Evolutionary conservation across 1,284 basidiomycete species (phyloP).

Genomic region (Acaromyces ingoldii): DNA sequence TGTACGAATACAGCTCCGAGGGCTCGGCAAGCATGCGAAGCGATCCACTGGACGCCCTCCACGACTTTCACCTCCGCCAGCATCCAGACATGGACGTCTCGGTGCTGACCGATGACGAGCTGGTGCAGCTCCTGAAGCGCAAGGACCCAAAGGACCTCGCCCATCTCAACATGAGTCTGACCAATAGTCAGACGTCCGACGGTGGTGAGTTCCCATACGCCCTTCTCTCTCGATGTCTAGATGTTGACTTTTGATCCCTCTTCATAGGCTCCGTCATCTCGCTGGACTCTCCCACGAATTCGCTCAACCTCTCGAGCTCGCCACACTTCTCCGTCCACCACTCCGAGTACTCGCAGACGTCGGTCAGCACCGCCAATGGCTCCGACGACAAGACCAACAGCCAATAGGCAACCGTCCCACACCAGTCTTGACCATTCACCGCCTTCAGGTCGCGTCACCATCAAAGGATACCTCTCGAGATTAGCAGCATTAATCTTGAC

Average conservation of each 20-base stretch:
- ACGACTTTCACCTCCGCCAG: background rate
- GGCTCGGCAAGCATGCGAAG: too few relatives aligned
- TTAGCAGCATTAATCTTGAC: too few relatives aligned
- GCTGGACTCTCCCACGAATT: background rate
- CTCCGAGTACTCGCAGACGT: too few relatives aligned
- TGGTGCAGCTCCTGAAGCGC: conserved; percentile 1
- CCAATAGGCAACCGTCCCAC: too few relatives aligned
- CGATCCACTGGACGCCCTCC: conserved; percentile 1
- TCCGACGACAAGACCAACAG: too few relatives aligned
- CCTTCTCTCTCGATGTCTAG: background rate
- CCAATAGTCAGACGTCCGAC: background rate
- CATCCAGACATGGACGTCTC: conserved; percentile 1
- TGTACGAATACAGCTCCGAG: too few relatives aligned
- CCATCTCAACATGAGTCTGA: background rate
- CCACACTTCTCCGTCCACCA: background rate
- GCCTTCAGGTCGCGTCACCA: too few relatives aligned
- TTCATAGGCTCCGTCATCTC: background rate
- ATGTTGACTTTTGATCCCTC: too few relatives aligned
- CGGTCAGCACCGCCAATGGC: too few relatives aligned
- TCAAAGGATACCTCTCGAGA: too few relatives aligned
- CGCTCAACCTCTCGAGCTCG: background rate
- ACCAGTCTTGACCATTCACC: too few relatives aligned
- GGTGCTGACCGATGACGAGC: conserved; percentile 1
- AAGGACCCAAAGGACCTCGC: conserved; percentile 5
- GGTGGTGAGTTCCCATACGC: conserved; percentile 3